phyloP scores from a whole-genome alignment of 1,284 basidiomycete genomes.

The Rhizoctonia solani region DNA sequence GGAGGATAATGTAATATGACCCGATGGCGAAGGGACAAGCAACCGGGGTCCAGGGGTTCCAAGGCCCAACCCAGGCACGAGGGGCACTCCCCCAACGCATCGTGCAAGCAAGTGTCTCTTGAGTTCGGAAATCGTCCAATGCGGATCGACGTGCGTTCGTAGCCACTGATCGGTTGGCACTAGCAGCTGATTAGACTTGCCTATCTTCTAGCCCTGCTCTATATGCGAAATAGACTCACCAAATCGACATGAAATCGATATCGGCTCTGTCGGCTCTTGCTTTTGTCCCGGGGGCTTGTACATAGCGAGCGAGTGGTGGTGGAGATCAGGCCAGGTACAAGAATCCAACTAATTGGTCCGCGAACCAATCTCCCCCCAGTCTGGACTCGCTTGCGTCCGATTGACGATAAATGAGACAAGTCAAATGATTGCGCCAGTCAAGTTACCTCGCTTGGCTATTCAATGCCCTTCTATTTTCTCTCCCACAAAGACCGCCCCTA shows the following conservation, averaged over 20 bases:
- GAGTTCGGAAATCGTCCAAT: slow-evolving; percentile 17
- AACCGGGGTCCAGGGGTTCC: neutral
- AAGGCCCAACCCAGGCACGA: neutral
- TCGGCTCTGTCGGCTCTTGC: neutral
- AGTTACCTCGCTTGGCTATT: neutral
- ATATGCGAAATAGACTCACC: neutral
- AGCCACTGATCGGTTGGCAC: slow-evolving; percentile 26
- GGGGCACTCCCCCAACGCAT: slow-evolving; percentile 18
- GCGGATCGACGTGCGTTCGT: slow-evolving; percentile 11
- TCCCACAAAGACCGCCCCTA: slow-evolving; percentile 12
- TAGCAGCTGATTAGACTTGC: neutral
- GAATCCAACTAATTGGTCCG: neutral
- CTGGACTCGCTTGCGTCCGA: neutral
- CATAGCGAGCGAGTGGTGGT: neutral
- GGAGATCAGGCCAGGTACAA: neutral
- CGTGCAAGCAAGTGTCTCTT: slow-evolving; percentile 9
- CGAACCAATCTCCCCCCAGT: too few species aligned
- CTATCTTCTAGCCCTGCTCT: neutral
- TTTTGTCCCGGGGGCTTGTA: neutral
- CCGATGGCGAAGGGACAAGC: neutral
- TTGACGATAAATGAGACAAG: slow-evolving; percentile 15
- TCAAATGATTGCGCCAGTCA: neutral
- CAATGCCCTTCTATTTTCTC: neutral
- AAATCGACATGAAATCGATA: slow-evolving; percentile 16
- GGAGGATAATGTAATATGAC: neutral